Evolutionary conservation across 1,139 yeast genomes (phyloP).

Genomic region (Pichia sp.): DNA sequence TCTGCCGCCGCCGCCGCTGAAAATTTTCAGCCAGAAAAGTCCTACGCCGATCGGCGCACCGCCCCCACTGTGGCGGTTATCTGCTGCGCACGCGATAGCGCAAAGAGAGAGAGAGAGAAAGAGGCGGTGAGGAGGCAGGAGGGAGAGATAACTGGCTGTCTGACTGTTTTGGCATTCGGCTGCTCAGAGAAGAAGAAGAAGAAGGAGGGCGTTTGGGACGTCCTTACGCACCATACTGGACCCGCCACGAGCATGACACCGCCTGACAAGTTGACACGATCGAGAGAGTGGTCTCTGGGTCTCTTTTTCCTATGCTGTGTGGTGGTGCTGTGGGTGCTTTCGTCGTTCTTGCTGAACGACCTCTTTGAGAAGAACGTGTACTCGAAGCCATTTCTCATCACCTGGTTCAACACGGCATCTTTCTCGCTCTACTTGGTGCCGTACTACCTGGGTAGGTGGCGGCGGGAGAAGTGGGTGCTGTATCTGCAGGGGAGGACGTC

Average conservation of each 20-base stretch:
- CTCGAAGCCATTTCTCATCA: constrained; percentile 88
- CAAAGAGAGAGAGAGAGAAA: neutral
- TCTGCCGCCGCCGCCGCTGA: neutral
- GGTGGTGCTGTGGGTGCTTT: constrained; percentile 80
- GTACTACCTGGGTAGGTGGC: constrained; percentile 30
- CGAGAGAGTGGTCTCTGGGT: constrained; percentile 68
- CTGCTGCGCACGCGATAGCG: neutral
- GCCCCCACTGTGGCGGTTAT: neutral
- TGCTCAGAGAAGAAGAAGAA: neutral
- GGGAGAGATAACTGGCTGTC: neutral
- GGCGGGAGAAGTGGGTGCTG: neutral
- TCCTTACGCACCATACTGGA: neutral
- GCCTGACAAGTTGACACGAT: constrained; percentile 9
- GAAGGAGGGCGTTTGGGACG: no score
- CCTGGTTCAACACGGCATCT: constrained; percentile 84
- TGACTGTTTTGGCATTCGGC: neutral
- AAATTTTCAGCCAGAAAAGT: neutral
- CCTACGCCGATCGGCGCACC: neutral
- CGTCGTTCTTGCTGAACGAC: constrained; percentile 74
- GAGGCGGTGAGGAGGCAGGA: no score
- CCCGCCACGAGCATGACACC: neutral
- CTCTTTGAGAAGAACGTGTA: constrained; percentile 65
- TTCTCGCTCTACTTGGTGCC: constrained; percentile 77
- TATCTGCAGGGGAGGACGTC: neutral
- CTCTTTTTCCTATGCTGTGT: constrained; percentile 67